Conservation (phyloP, 2,329 filamentous ascomycete genomes). For the Emmonsiellopsis sp. region DNA sequence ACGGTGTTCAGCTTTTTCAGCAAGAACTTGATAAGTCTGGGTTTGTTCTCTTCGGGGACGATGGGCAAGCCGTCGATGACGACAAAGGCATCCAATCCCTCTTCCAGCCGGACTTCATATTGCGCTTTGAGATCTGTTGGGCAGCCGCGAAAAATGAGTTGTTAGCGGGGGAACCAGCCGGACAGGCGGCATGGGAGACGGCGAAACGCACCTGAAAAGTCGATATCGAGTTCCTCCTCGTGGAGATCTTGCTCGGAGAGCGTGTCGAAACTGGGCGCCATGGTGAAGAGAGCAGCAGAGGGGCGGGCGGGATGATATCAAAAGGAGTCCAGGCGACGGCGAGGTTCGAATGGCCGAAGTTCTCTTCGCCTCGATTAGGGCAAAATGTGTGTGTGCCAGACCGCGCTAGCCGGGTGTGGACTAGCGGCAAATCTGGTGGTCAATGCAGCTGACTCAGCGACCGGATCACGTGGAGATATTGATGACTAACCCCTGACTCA, state of each 20-base stretch:
- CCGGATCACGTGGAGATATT: background rate
- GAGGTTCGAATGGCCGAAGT: background rate
- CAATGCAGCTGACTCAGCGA: background rate
- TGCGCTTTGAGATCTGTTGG: conserved; percentile 71
- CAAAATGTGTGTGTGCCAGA: conserved; percentile 12
- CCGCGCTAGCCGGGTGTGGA: background rate
- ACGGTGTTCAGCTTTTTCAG: conserved; percentile 83
- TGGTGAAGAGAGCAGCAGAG: conserved; percentile 43
- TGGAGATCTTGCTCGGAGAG: conserved; percentile 87
- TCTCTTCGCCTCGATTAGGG: conserved; percentile 8
- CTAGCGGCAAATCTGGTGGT: background rate
- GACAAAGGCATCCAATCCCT: conserved; percentile 92
- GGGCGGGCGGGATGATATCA: background rate
- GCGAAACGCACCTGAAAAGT: conserved; percentile 57
- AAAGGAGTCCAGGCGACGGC: background rate
- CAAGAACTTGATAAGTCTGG: conserved; percentile 93
- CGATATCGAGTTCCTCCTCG: conserved; percentile 84
- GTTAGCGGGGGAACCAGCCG: conserved; percentile 19
- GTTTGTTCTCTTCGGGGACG: conserved; percentile 81
- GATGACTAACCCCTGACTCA: background rate
- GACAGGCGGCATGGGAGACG: conserved; percentile 2
- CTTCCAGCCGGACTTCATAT: conserved; percentile 91
- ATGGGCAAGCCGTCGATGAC: conserved; percentile 89
- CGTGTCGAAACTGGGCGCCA: conserved; percentile 90
- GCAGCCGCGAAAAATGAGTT: conserved; percentile 6